Evolutionary conservation across 176 grass and related monocot species (phyloP), one percentile per base, ranked within the genome.

Genomic region (Puccinellia tenuiflora): DNA sequence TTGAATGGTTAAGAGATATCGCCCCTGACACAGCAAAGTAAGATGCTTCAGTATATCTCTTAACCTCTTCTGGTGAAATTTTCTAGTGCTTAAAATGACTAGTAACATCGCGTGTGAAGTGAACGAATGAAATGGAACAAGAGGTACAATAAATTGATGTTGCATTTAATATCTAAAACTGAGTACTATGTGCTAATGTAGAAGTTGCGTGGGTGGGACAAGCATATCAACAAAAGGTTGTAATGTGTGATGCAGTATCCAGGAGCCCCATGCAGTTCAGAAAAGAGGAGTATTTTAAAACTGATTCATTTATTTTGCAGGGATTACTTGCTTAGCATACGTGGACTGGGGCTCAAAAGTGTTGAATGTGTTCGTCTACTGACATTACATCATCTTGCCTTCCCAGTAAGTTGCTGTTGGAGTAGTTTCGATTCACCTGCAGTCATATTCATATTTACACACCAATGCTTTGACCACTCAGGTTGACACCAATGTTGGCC

Each of bases 401-500:
- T 99, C 73, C 96, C 96, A 28, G 96, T 99, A 91, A 93, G 90
- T 86, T 86, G 31, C 75, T 53, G 17, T 48, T 81, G 55, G 12
- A 77, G 17, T 68, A 83, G 60, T 77, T 75, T 75, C 52, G 75
- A 30, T 78, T 82, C 77, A 46, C 31, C 40, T 60, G 48, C 21
- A 60, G 20, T 75, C 28, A 86, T 80, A 75, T 75, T 83, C 26
- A 61, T 79, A 79, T 83, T 90, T 70, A 79, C 75, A 83, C 34
- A 75, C 22, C 29, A 80, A 79, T 75, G 40, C 30, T 84, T 81
- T 89, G 63, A n/a, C 67, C 25, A 60, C 76, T 66, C 68, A 99
- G 96, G 96, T 99, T 61, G 96, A 99, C 59, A 99, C 96, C 2
- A 99, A 99, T 94, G 96, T 99, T 84, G 93, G 93, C 65, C 91